A percentile compares a stretch with the other conserved stretches of the same genome.
Conservation (phyloP, 177 flowering plant genomes). For the Vitis hybrid region DNA sequence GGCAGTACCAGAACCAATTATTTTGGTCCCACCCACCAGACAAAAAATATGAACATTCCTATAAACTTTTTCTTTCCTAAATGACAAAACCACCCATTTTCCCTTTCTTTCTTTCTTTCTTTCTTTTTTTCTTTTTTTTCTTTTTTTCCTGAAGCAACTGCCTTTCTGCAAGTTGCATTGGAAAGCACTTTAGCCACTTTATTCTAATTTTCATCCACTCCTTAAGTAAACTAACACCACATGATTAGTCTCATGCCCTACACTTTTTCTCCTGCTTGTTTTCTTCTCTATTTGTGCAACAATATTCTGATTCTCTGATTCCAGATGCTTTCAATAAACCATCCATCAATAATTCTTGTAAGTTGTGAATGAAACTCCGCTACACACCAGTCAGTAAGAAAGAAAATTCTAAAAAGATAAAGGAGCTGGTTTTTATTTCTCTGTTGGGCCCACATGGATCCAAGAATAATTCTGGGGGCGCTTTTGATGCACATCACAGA, state of each 20-base stretch:
- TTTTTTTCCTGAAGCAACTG: constrained; percentile 26
- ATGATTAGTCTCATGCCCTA: too few relatives aligned
- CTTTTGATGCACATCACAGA: not conserved
- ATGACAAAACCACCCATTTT: constrained; percentile 47
- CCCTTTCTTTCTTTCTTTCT: not conserved
- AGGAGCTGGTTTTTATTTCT: not conserved
- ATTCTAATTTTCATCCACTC: constrained; percentile 16
- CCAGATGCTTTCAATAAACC: not conserved
- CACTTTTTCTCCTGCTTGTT: not conserved
- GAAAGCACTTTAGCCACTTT: constrained; percentile 24
- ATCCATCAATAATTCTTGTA: too few relatives aligned
- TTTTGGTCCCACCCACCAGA: constrained; percentile 31
- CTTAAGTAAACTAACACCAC: too few relatives aligned
- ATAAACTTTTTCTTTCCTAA: constrained; percentile 23
- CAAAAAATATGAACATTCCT: constrained; percentile 31
- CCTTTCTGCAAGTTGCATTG: constrained; percentile 38
- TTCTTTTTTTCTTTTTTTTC: too few relatives aligned
- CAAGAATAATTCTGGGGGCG: not conserved
- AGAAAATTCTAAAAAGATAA: too few relatives aligned
- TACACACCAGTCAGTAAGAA: not conserved
- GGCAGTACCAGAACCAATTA: constrained; percentile 4
- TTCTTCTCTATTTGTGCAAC: not conserved
- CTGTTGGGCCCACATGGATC: not conserved
- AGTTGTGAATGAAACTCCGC: not conserved
- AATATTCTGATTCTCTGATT: not conserved